These are phyloP conservation scores for Nicotiana undulata DNA, from an alignment of 257 asterid species.

Conservation along the genomic window DNA sequence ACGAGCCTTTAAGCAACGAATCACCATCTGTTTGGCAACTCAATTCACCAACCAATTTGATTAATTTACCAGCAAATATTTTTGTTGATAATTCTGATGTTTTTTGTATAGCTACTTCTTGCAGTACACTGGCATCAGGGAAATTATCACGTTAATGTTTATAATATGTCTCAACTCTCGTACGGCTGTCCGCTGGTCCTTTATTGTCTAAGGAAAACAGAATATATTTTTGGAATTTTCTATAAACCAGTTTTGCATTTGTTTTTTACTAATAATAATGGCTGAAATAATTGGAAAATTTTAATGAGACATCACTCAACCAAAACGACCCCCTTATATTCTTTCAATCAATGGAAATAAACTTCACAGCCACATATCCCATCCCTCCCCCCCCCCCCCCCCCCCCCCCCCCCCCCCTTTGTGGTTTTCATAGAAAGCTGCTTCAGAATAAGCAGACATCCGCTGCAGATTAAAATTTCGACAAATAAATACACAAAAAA, in stretches of 20 bases:
- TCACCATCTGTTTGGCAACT: too few relatives aligned
- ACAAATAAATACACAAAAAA: background rate
- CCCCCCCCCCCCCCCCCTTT: too few relatives aligned
- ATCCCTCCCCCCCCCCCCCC: too few relatives aligned
- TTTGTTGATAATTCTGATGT: too few relatives aligned
- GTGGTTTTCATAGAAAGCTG: background rate
- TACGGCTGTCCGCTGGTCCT: background rate
- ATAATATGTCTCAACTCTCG: background rate
- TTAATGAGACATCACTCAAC: background rate
- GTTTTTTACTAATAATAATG: slow-evolving; percentile 8
- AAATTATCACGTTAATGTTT: too few relatives aligned
- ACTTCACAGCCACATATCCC: slow-evolving; percentile 3
- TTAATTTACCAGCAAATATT: too few relatives aligned
- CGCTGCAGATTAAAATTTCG: background rate
- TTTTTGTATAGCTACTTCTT: too few relatives aligned
- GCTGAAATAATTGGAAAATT: background rate
- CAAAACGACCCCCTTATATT: slow-evolving; percentile 4
- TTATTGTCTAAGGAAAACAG: background rate
- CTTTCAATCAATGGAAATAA: background rate
- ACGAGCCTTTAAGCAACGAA: too few relatives aligned
- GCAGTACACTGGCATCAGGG: too few relatives aligned
- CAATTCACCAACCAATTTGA: too few relatives aligned
- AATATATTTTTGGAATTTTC: slow-evolving; percentile 11
- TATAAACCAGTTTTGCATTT: background rate
- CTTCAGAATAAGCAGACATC: background rate